Percentiles rank a stretch among this genome's conserved stretches.
Evolutionary conservation across 1,284 basidiomycete genomes (phyloP).

Genomic region (Papiliotrema terrestris): DNA sequence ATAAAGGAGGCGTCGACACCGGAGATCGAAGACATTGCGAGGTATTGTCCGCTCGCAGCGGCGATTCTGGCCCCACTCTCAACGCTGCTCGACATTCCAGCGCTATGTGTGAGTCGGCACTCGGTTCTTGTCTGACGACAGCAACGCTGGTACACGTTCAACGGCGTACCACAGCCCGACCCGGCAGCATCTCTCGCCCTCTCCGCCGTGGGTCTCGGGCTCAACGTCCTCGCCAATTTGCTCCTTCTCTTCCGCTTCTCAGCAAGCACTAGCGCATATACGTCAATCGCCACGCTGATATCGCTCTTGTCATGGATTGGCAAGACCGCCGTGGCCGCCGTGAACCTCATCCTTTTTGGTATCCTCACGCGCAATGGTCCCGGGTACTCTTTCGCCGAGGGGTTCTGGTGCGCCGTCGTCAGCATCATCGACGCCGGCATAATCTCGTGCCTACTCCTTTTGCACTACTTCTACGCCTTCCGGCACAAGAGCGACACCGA

Average conservation of each 20-base stretch:
- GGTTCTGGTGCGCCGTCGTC: constrained; percentile 51
- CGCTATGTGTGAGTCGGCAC: constrained; percentile 37
- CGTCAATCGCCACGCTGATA: constrained; percentile 27
- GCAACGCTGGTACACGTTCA: constrained; percentile 46
- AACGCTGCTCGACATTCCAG: constrained; percentile 52
- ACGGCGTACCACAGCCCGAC: constrained; percentile 36
- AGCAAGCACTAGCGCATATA: constrained; percentile 23
- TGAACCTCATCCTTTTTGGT: constrained; percentile 47
- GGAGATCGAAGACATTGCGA: constrained; percentile 16
- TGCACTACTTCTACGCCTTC: constrained; percentile 47
- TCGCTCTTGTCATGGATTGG: constrained; percentile 49
- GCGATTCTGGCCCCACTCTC: constrained; percentile 50
- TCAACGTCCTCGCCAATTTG: constrained; percentile 51
- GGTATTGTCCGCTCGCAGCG: constrained; percentile 44
- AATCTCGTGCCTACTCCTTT: constrained; percentile 43
- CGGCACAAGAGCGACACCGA: constrained; percentile 9
- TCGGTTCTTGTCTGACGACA: constrained; percentile 10
- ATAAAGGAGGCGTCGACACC: background rate
- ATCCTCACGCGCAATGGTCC: constrained; percentile 24
- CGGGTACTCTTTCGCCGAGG: constrained; percentile 44
- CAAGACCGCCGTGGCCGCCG: constrained; percentile 48
- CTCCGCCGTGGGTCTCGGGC: constrained; percentile 46
- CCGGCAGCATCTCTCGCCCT: constrained; percentile 42
- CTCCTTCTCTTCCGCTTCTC: constrained; percentile 51
- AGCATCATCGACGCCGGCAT: constrained; percentile 45